Evolutionary conservation across 176 grass and related monocot species (phyloP), one percentile per base, ranked within the genome.

Genomic region (Metroxylon sagu): DNA sequence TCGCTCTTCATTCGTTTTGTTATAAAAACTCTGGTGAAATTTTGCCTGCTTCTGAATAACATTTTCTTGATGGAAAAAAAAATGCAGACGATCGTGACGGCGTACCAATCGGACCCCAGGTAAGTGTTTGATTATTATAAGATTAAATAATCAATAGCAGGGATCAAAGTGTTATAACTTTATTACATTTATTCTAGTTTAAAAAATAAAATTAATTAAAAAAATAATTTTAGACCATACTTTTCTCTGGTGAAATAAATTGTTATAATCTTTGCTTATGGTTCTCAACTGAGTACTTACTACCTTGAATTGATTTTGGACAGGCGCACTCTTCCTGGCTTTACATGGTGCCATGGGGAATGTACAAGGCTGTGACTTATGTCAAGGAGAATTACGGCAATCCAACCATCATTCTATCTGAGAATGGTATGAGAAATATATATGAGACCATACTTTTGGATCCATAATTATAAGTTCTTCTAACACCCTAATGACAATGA

Each of bases 51-150:
- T 15, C 4, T 52, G 30, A 48, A 4, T 19, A 52, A 48, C 29
- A 71, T 2, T 21, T 71, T 23, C 39, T 5, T 59, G 59, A 50
- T 43, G 8, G 1, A 23, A 23, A 23, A 23, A 52, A 78, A 52
- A 49, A 29, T 80, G 59, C 62, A 89, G 85, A 77, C 67, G 80
- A 83, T 52, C 76, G 77, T 50, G 57, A 81, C 54, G 85, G 85
- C 26, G 77, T 84, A 64, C 72, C 68, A 3, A 89, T 84, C 35
- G 80, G 85, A 67, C 72, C 76, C 15, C 59, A 16, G 76, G 85
- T 84, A 86, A 60, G 35, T 43, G 10, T 43, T 14, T 43, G 12
- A 12, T 43, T 14, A 43, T 14, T 14, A 0, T 12, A 43, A 10
- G 35, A 43, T 43, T 43, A 43, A 43, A 43, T 43, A 14, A 43